phyloP scores from a whole-genome alignment of 2,329 filamentous ascomycete genomes.

The Penicillium sp. region DNA sequence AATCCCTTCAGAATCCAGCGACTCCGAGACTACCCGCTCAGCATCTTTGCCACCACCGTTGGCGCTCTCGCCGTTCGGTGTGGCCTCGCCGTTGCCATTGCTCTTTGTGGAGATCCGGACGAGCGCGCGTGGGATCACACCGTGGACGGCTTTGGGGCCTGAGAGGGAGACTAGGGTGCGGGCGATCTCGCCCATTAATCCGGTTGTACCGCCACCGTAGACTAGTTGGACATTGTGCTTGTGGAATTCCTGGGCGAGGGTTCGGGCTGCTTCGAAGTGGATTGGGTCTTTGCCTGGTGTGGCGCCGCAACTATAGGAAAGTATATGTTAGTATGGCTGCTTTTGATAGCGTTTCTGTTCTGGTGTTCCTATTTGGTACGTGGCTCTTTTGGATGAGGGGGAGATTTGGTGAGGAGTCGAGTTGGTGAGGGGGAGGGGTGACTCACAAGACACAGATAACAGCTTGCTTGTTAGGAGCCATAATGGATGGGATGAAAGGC shows the following conservation, averaged over 20 bases:
- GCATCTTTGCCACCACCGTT: conserved; percentile 46
- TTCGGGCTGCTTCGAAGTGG: conserved; percentile 75
- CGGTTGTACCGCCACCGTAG: conserved; percentile 91
- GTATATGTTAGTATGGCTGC: not conserved
- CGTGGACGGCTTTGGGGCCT: conserved; percentile 81
- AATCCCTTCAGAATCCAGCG: conserved; percentile 24
- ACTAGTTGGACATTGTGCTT: conserved; percentile 77
- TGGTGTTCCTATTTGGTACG: not conserved
- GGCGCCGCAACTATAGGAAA: conserved; percentile 69
- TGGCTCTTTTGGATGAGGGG: conserved; percentile 1
- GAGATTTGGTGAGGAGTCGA: not conserved
- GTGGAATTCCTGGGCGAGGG: conserved; percentile 73
- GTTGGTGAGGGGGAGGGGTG: not conserved
- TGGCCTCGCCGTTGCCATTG: conserved; percentile 17
- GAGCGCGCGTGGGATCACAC: conserved; percentile 86
- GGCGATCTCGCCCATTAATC: conserved; percentile 93
- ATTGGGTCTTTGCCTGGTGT: conserved; percentile 69
- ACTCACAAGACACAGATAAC: conserved; percentile 85
- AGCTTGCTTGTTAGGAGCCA: conserved; percentile 45
- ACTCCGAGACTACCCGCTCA: conserved; percentile 59
- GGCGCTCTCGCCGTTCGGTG: conserved; percentile 44
- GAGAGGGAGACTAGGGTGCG: conserved; percentile 80
- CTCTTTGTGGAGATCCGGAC: conserved; percentile 65
- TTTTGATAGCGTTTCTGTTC: not conserved
- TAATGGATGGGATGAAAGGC: conserved; percentile 1